Percentiles rank a stretch among this genome's conserved stretches.
Evolutionary conservation across 2,329 filamentous ascomycete species (phyloP).

Genomic region (Aspergillus phoenicis): DNA sequence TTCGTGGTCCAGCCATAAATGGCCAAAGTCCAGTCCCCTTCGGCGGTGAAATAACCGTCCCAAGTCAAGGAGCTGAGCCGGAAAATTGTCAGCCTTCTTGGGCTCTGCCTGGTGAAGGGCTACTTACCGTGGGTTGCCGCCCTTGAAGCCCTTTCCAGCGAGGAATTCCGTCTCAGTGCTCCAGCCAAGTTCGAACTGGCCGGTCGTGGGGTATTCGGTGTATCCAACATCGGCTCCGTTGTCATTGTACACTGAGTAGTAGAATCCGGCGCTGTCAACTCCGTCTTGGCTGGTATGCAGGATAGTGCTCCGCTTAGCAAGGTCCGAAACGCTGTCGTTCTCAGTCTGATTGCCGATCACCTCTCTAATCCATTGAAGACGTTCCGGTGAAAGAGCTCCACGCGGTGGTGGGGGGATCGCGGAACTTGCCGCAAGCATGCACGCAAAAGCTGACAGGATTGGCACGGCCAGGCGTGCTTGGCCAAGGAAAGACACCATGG

Average conservation of each 20-base stretch:
- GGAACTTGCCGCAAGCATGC: too few species aligned
- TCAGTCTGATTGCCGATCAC: neutral
- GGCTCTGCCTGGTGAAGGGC: too few species aligned
- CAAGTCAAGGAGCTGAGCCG: neutral
- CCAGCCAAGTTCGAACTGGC: constrained; percentile 9
- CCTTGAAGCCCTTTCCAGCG: neutral
- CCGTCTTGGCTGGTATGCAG: neutral
- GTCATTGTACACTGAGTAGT: constrained; percentile 11
- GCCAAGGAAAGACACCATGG: too few species aligned
- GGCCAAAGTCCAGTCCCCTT: constrained; percentile 10
- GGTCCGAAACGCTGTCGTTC: too few species aligned
- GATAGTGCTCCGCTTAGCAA: neutral
- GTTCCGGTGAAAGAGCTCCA: neutral
- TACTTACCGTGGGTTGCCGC: constrained; percentile 4
- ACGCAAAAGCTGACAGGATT: too few species aligned
- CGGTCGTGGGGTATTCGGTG: constrained; percentile 2
- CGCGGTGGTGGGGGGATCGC: neutral
- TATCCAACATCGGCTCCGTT: constrained; percentile 5
- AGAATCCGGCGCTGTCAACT: constrained; percentile 1
- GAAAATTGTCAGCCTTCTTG: neutral
- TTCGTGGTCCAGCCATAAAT: constrained; percentile 8
- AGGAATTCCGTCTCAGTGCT: neutral
- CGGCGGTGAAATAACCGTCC: neutral
- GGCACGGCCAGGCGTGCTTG: too few species aligned
- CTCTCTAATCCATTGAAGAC: neutral